phyloP scores from a whole-genome alignment of 495 filamentous ascomycete genomes.

The Recurvomyces mirabilis region DNA sequence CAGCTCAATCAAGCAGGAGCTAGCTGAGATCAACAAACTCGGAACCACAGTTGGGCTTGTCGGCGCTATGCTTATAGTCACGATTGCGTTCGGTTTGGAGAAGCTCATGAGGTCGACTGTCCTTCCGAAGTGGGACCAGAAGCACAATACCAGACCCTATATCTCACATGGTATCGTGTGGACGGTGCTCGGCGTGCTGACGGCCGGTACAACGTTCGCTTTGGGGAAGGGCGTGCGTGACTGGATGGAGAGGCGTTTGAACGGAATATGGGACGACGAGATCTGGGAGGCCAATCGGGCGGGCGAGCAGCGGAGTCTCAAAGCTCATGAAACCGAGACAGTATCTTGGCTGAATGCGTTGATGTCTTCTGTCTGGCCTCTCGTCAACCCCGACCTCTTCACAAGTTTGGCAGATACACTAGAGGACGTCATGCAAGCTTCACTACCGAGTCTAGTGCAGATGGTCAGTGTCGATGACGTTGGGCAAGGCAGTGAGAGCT shows the following conservation, averaged over 20 bases:
- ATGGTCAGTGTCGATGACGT: constrained; percentile 62
- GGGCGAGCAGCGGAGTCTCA: constrained; percentile 33
- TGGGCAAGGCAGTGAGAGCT: constrained; percentile 54
- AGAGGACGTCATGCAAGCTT: constrained; percentile 64
- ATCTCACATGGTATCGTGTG: background rate
- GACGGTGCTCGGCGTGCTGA: constrained; percentile 23
- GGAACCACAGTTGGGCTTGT: constrained; percentile 9
- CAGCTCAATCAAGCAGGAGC: constrained; percentile 36
- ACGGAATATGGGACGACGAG: constrained; percentile 48
- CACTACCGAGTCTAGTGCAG: constrained; percentile 48
- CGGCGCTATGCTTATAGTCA: background rate
- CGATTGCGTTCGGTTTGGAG: constrained; percentile 6
- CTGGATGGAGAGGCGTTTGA: constrained; percentile 44
- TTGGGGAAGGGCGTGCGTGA: constrained; percentile 37
- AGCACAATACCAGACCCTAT: constrained; percentile 6
- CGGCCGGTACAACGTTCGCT: constrained; percentile 22
- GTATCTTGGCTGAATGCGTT: constrained; percentile 57
- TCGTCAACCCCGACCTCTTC: constrained; percentile 62
- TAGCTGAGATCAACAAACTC: constrained; percentile 30
- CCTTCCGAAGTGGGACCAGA: background rate
- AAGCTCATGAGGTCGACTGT: background rate
- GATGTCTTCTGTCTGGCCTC: constrained; percentile 51
- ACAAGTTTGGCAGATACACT: constrained; percentile 51
- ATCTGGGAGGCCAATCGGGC: constrained; percentile 48
- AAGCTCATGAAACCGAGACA: constrained; percentile 44